Conservation (phyloP, 2,329 filamentous ascomycete species). For the Aphanoascus verrucosus region DNA sequence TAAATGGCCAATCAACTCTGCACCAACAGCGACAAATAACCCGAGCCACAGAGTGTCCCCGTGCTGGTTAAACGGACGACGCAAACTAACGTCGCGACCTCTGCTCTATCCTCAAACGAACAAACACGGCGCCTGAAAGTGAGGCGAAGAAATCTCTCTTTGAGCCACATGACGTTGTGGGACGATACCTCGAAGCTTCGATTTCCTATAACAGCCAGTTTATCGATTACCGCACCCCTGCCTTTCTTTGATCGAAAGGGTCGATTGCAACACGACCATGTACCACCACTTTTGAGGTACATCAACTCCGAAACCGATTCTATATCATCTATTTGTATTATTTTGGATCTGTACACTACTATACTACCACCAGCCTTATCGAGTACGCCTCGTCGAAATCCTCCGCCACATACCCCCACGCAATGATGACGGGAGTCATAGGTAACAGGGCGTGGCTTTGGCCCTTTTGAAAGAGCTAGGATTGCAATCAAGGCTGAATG, state of each 20-base stretch:
- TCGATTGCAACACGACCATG: not conserved
- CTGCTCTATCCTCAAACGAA: not conserved
- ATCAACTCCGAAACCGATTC: not conserved
- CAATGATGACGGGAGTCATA: not conserved
- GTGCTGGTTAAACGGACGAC: not conserved
- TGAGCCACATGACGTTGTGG: not conserved
- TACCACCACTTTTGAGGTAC: not conserved
- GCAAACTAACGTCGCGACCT: not conserved
- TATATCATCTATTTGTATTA: not conserved
- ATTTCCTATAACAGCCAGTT: not conserved
- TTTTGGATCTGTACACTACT: not conserved
- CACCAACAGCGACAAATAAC: not conserved
- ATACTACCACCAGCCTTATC: not conserved
- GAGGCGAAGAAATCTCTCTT: not conserved
- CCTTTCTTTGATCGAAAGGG: not conserved
- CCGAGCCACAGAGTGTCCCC: not conserved
- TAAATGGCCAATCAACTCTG: slow-evolving; percentile 5
- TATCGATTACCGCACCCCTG: not conserved
- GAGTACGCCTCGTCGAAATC: not conserved
- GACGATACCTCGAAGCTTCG: not conserved
- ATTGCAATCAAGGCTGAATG: not conserved
- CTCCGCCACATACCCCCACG: not conserved
- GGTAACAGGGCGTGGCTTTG: not conserved
- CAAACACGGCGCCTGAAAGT: not conserved
- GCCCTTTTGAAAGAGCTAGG: not conserved